Evolutionary conservation across 2,329 filamentous ascomycete genomes (phyloP).

Genomic region (Aulographum hederae): DNA sequence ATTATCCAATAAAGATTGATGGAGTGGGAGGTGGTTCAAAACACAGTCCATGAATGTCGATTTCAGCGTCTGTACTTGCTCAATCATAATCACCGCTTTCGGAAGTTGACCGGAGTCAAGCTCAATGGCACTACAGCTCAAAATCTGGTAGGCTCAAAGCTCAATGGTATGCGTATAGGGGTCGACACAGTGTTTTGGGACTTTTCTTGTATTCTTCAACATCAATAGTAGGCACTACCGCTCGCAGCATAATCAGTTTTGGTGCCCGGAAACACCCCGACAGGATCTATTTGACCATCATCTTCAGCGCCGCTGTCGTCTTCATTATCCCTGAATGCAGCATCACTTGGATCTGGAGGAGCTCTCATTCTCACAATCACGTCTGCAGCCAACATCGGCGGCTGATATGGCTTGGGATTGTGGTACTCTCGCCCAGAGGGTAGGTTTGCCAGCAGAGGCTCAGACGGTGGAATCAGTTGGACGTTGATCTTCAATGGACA

Average conservation of each 20-base stretch:
- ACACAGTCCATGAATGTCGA: too few species aligned
- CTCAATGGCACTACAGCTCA: too few species aligned
- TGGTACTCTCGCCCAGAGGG: slow-evolving; percentile 83
- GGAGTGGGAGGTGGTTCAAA: too few species aligned
- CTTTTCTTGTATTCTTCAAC: too few species aligned
- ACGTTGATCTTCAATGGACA: slow-evolving; percentile 50
- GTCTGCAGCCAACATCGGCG: slow-evolving; percentile 45
- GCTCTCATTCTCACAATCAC: slow-evolving; percentile 41
- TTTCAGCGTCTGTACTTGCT: too few species aligned
- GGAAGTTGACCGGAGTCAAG: too few species aligned
- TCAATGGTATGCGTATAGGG: too few species aligned
- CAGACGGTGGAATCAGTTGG: slow-evolving; percentile 54
- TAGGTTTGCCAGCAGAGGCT: slow-evolving; percentile 56
- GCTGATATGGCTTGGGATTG: slow-evolving; percentile 46
- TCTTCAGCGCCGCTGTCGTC: slow-evolving; percentile 19
- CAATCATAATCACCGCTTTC: too few species aligned
- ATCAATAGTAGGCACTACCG: slow-evolving; percentile 4
- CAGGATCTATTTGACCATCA: slow-evolving; percentile 7
- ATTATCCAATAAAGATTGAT: too few species aligned
- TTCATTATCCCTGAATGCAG: slow-evolving; percentile 14
- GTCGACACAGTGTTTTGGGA: too few species aligned
- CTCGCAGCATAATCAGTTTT: slow-evolving; percentile 13
- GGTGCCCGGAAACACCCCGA: slow-evolving; percentile 19
- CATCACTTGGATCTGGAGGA: slow-evolving; percentile 31
- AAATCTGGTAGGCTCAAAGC: too few species aligned